Conservation (phyloP, 352 stramenopile genomes). For the Pythium vanterpoolii region DNA sequence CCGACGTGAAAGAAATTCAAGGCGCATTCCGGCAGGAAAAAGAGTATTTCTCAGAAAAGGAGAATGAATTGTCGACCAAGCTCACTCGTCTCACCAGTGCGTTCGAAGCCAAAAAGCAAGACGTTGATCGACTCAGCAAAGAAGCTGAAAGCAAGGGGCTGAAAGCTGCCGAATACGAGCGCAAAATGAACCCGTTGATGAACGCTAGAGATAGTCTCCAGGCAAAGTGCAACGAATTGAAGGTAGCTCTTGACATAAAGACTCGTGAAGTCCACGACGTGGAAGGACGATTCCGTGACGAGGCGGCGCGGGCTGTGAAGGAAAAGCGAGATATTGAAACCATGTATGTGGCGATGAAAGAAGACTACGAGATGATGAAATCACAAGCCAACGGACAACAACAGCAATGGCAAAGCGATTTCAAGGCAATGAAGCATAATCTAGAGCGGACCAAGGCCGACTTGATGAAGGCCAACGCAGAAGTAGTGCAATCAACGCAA, state of each 20-base stretch:
- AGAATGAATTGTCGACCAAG: constrained; percentile 34
- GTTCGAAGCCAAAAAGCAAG: constrained; percentile 60
- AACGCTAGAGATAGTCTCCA: constrained; percentile 55
- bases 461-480: constrained; percentile 34
- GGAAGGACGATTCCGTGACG: constrained; percentile 49
- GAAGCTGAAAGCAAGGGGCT: constrained; percentile 47
- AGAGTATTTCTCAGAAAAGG: constrained; percentile 25
- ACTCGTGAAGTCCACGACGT: constrained; percentile 42
- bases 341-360: constrained; percentile 39
- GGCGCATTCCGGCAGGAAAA: constrained; percentile 27
- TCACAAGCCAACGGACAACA: constrained; percentile 37
- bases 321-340: constrained; percentile 63
- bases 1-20: constrained; percentile 36
- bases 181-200: constrained; percentile 47
- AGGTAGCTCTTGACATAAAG: constrained; percentile 51
- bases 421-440: constrained; percentile 39
- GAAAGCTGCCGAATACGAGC: constrained; percentile 51
- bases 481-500: constrained; percentile 43
- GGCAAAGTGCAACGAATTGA: constrained; percentile 50
- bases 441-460: constrained; percentile 61
- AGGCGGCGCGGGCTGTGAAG: constrained; percentile 36
- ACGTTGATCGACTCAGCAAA: constrained; percentile 49
- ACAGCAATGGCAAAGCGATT: constrained; percentile 45
- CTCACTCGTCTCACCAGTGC: constrained; percentile 24
- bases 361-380: constrained; percentile 43